Conservation (phyloP, 371 early-diverging fungal genomes). For the Synchytrium microbalum region DNA sequence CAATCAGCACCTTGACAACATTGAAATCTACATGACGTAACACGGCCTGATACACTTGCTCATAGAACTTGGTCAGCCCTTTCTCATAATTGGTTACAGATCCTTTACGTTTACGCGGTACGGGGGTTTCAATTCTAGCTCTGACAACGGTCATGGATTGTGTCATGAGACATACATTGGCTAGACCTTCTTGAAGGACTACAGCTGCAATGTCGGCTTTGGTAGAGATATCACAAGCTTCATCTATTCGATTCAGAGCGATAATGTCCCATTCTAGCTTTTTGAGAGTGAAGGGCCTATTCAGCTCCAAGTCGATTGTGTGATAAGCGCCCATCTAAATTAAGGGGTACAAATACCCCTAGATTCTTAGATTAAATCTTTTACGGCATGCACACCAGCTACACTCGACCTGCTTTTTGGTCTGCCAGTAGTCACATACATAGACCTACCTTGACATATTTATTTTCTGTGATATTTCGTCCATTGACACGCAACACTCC, state of each 20-base stretch:
- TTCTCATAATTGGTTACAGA: constrained; percentile 83
- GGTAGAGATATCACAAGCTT: constrained; percentile 82
- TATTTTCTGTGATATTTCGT: constrained; percentile 75
- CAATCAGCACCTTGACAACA: constrained; percentile 82
- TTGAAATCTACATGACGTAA: constrained; percentile 78
- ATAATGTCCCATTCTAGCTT: constrained; percentile 93
- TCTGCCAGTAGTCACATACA: no score
- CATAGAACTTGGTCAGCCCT: constrained; percentile 76
- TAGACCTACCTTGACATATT: constrained; percentile 71
- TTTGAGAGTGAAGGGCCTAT: constrained; percentile 74
- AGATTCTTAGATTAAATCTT: constrained; percentile 6
- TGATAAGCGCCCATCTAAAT: constrained; percentile 84
- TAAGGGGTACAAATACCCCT: not conserved
- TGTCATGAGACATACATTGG: constrained; percentile 88
- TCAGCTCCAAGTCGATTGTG: constrained; percentile 87
- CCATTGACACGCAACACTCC: constrained; percentile 84
- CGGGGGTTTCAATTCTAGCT: constrained; percentile 81
- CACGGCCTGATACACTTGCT: constrained; percentile 82
- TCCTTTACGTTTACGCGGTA: constrained; percentile 89
- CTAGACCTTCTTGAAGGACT: constrained; percentile 91
- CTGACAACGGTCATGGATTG: constrained; percentile 91
- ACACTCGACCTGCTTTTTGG: not conserved
- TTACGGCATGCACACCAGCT: not conserved
- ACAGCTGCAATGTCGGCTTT: constrained; percentile 93
- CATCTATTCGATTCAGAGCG: constrained; percentile 75